A percentile compares a stretch with the other conserved stretches of the same genome.
These are phyloP conservation scores for Lindgomyces ingoldianus DNA, from an alignment of 495 filamentous ascomycete genomes.

Conservation along the genomic window DNA sequence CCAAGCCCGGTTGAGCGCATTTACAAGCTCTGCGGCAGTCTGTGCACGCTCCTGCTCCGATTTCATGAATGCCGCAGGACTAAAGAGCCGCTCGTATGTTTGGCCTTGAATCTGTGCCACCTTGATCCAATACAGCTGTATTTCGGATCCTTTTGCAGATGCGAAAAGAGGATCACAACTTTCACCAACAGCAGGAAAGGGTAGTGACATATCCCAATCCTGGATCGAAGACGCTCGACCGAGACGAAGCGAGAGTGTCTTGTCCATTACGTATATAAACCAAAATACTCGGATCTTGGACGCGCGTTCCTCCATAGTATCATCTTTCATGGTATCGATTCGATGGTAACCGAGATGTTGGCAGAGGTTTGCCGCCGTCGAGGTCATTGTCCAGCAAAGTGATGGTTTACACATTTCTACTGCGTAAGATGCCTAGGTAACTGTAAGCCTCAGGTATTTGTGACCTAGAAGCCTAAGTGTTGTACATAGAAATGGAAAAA, in stretches of 20 bases:
- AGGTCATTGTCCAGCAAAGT: slow-evolving; percentile 62
- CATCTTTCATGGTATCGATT: slow-evolving; percentile 53
- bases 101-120: slow-evolving; percentile 31
- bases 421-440: slow-evolving; percentile 48
- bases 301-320: slow-evolving; percentile 44
- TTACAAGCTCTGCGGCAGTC: slow-evolving; percentile 23
- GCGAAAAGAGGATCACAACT: neutral
- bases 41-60: slow-evolving; percentile 17
- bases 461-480: too few relatives aligned
- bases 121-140: slow-evolving; percentile 33
- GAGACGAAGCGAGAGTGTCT: slow-evolving; percentile 62
- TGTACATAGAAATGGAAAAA: too few relatives aligned
- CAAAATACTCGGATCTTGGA: slow-evolving; percentile 57
- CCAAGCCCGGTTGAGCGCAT: slow-evolving; percentile 19
- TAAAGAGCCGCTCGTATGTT: slow-evolving; percentile 36
- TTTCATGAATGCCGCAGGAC: slow-evolving; percentile 34
- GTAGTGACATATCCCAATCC: slow-evolving; percentile 65
- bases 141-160: slow-evolving; percentile 6
- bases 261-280: slow-evolving; percentile 63
- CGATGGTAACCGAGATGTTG: slow-evolving; percentile 67
- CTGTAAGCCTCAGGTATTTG: neutral
- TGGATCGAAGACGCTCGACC: slow-evolving; percentile 63
- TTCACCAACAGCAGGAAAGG: slow-evolving; percentile 13
- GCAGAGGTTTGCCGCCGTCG: slow-evolving; percentile 59
- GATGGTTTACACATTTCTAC: slow-evolving; percentile 66